A percentile compares a stretch with the other conserved stretches of the same genome.
Conservation (phyloP, 2,329 filamentous ascomycete genomes). For the Didymella lethalis region DNA sequence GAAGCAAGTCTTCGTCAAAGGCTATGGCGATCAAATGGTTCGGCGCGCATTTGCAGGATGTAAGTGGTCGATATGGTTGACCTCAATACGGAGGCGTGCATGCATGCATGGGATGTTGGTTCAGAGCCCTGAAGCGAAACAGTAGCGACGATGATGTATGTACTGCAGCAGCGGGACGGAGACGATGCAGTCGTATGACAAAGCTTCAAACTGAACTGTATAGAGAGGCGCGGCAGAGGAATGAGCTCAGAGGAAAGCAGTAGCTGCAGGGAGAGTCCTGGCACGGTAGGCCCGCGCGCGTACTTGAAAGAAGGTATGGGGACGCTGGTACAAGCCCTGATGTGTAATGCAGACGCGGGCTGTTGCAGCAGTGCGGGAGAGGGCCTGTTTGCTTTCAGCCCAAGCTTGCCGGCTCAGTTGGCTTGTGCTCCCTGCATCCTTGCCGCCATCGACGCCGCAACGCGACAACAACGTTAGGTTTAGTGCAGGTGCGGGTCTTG, state of each 20-base stretch:
- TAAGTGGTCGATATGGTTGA: constrained; percentile 43
- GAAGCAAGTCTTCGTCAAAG: constrained; percentile 41
- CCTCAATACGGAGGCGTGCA: constrained; percentile 45
- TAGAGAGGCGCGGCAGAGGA: constrained; percentile 34
- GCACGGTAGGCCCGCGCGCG: constrained; percentile 44
- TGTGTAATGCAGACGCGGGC: constrained; percentile 45
- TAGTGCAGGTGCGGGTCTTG: constrained; percentile 42
- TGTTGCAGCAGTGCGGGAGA: constrained; percentile 45
- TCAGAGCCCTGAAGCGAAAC: constrained; percentile 48
- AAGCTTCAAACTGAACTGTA: constrained; percentile 30
- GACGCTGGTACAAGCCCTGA: constrained; percentile 43
- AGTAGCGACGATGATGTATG: constrained; percentile 31
- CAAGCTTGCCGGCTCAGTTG: constrained; percentile 38
- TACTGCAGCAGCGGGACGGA: constrained; percentile 37
- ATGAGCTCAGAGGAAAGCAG: constrained; percentile 30
- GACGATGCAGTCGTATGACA: constrained; percentile 37
- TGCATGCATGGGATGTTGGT: constrained; percentile 50
- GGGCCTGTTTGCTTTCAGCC: constrained; percentile 44
- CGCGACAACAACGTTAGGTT: constrained; percentile 39
- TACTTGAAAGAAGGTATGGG: constrained; percentile 48
- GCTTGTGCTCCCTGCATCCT: constrained; percentile 39
- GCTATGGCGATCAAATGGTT: constrained; percentile 34
- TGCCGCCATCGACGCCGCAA: constrained; percentile 36
- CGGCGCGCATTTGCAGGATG: constrained; percentile 46
- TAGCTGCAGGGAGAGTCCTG: constrained; percentile 45